Conservation (phyloP, 2,329 filamentous ascomycete species). For the Sporothrix schenckii region DNA sequence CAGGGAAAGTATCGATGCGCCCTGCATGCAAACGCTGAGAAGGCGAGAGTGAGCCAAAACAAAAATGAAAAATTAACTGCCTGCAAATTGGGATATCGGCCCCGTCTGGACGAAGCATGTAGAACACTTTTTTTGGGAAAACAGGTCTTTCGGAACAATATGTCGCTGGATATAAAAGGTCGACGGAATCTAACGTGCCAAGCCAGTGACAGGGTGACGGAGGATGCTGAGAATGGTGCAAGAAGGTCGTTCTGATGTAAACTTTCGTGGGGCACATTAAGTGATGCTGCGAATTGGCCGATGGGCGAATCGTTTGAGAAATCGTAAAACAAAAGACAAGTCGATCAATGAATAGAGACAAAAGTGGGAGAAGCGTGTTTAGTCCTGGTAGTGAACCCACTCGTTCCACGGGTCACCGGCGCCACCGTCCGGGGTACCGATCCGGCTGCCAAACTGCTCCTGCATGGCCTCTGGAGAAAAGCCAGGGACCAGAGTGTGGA, state of each 20-base stretch:
- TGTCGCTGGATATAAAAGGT: not conserved
- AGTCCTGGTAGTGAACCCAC: not conserved
- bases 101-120: slow-evolving; percentile 7
- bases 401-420: slow-evolving; percentile 10
- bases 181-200: not conserved
- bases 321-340: too few species aligned
- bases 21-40: not conserved
- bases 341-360: not conserved
- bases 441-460: slow-evolving; percentile 7
- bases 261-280: too few species aligned
- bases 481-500: not conserved
- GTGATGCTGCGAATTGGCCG: too few species aligned
- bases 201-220: not conserved
- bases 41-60: not conserved
- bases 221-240: not conserved
- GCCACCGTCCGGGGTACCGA: slow-evolving; percentile 10
- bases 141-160: not conserved
- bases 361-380: not conserved
- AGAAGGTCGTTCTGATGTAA: not conserved
- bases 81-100: slow-evolving; percentile 4
- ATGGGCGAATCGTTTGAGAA: too few species aligned
- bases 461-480: not conserved
- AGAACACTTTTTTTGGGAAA: not conserved
- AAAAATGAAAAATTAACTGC: not conserved
- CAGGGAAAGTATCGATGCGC: not conserved